A percentile compares a stretch with the other conserved stretches of the same genome.
Conservation (phyloP, 352 stramenopile genomes). For the Phytophthora gonapodyides region DNA sequence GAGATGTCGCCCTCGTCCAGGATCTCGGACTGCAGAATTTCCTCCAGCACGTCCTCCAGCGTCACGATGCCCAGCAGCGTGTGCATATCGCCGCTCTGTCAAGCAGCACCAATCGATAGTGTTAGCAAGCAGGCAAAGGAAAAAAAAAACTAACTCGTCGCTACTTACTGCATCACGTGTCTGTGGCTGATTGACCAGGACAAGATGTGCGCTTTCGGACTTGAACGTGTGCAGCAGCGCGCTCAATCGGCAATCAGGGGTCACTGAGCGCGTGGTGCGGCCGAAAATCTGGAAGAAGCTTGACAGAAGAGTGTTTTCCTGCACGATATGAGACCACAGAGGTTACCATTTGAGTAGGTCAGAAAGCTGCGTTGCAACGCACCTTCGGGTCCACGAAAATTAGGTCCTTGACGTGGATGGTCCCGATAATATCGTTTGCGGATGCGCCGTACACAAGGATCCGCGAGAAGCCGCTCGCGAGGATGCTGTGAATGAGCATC, state of each 20-base stretch:
- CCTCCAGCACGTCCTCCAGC: constrained; percentile 98
- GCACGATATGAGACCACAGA: constrained; percentile 8
- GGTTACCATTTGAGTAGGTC: constrained; percentile 64
- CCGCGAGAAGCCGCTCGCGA: constrained; percentile 95
- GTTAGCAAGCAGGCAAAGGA: constrained; percentile 8
- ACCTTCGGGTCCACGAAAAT: constrained; percentile 99
- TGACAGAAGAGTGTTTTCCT: constrained; percentile 68
- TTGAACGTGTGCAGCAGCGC: constrained; percentile 96
- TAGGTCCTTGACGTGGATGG: constrained; percentile 99
- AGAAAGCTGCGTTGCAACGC: constrained; percentile 15
- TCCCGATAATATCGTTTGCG: constrained; percentile 93
- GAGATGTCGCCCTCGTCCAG: constrained; percentile 94
- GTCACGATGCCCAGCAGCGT: constrained; percentile 97
- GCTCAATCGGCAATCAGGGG: constrained; percentile 91
- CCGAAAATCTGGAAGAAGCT: constrained; percentile 78
- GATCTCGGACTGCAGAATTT: constrained; percentile 97
- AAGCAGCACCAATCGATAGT: not conserved
- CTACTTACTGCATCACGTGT: constrained; percentile 42
- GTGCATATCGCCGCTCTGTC: constrained; percentile 88
- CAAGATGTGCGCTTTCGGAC: constrained; percentile 92
- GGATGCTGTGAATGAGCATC: constrained; percentile 94
- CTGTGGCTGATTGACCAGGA: constrained; percentile 94
- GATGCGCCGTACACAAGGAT: constrained; percentile 91
- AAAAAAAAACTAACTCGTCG: not conserved
- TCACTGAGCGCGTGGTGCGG: constrained; percentile 73